phyloP scores from a whole-genome alignment of 2,329 filamentous ascomycete species.

The Aphanoascus verrucosus region DNA sequence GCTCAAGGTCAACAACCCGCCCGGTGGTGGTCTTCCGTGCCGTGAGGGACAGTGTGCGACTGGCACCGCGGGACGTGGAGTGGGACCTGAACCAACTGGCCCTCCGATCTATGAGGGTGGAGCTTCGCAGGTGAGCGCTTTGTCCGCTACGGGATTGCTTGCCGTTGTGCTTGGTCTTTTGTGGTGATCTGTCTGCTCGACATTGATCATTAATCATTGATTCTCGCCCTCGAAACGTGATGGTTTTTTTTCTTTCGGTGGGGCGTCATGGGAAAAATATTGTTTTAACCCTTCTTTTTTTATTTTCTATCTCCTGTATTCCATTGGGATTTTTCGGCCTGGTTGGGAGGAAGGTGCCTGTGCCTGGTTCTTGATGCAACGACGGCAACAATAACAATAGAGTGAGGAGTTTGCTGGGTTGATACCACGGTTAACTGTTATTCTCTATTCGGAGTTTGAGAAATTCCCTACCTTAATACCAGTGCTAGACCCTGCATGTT shows the following conservation, averaged over 20 bases:
- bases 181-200: background rate
- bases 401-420: background rate
- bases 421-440: background rate
- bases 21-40: background rate
- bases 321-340: background rate
- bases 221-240: background rate
- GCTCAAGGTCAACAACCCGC: background rate
- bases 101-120: constrained; percentile 7
- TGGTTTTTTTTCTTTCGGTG: background rate
- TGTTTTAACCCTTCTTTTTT: background rate
- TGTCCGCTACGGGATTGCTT: constrained; percentile 5
- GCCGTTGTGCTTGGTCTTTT: constrained; percentile 4
- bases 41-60: background rate
- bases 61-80: background rate
- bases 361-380: background rate
- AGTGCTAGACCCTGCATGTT: background rate
- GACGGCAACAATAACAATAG: background rate
- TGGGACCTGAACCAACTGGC: background rate
- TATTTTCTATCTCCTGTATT: background rate
- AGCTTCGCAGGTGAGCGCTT: constrained; percentile 7
- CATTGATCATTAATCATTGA: background rate
- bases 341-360: background rate
- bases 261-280: background rate
- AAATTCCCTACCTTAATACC: background rate
- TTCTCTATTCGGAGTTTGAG: background rate